These are phyloP conservation scores for Rhynchosporium secalis DNA, from an alignment of 2,329 filamentous ascomycete genomes.

Conservation along the genomic window DNA sequence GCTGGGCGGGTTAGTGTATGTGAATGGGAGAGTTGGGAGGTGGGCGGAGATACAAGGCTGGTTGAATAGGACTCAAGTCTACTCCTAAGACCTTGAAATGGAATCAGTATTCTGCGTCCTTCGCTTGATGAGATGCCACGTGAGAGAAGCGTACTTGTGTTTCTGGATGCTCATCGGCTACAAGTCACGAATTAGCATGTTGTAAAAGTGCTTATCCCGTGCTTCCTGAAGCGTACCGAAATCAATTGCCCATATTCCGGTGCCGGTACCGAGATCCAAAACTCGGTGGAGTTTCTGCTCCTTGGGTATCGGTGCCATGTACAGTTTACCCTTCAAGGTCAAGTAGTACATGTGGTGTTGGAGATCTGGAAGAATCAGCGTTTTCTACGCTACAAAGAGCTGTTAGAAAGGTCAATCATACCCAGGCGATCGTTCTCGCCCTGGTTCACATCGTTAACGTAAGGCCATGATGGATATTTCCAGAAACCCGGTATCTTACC, in stretches of 20 bases:
- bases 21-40: too few relatives aligned
- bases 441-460: not conserved
- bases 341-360: slow-evolving; percentile 32
- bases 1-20: slow-evolving; percentile 27
- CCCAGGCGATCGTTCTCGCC: slow-evolving; percentile 15
- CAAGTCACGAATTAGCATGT: not conserved
- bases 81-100: slow-evolving; percentile 30
- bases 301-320: slow-evolving; percentile 27
- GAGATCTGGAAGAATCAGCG: slow-evolving; percentile 20
- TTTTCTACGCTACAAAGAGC: too few relatives aligned
- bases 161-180: slow-evolving; percentile 28
- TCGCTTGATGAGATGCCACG: not conserved
- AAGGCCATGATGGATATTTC: not conserved
- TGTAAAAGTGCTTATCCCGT: too few relatives aligned
- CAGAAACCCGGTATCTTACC: not conserved
- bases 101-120: not conserved
- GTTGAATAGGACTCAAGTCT: slow-evolving; percentile 42
- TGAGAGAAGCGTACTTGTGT: slow-evolving; percentile 22
- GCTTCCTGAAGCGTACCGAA: slow-evolving; percentile 31
- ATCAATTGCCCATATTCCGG: slow-evolving; percentile 41
- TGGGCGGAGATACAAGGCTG: slow-evolving; percentile 22
- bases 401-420: not conserved
- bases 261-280: slow-evolving; percentile 51
- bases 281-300: slow-evolving; percentile 37
- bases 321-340: slow-evolving; percentile 27